These are phyloP conservation scores for Blastobotrys illinoisensis DNA, from an alignment of 1,139 yeast genomes.

Conservation along the genomic window DNA sequence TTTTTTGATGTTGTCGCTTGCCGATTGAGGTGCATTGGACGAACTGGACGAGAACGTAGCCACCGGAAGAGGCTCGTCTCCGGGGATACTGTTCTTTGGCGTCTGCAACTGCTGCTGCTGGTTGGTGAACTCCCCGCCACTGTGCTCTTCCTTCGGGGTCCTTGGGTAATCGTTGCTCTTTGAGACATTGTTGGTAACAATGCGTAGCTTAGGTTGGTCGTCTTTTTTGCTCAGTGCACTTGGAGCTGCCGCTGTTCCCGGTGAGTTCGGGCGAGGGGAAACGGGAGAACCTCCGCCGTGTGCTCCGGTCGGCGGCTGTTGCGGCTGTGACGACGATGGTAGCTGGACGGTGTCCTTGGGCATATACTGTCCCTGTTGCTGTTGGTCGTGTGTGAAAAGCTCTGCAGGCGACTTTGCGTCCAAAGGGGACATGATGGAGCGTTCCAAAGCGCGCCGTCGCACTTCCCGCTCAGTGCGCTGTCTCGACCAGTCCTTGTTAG, in stretches of 20 bases:
- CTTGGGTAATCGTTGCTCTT: neutral
- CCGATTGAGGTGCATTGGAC: neutral
- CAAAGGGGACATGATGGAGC: conserved; percentile 20
- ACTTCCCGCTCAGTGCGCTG: conserved; percentile 40
- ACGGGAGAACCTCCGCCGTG: neutral
- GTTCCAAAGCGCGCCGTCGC: conserved; percentile 34
- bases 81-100: neutral
- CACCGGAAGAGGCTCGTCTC: neutral
- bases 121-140: neutral
- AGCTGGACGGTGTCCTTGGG: neutral
- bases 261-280: neutral
- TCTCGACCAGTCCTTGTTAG: conserved; percentile 36
- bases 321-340: neutral
- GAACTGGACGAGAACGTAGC: neutral
- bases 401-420: conserved; percentile 9
- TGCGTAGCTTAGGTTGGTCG: neutral
- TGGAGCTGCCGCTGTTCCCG: neutral
- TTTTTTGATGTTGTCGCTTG: conserved; percentile 21
- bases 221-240: neutral
- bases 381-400: neutral
- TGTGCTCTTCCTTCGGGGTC: neutral
- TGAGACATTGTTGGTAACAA: neutral
- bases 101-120: conserved; percentile 1
- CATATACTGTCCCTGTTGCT: neutral
- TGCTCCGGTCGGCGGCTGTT: neutral